Evolutionary conservation across 108 stramenopile species (phyloP).

Genomic region (Cyclostephanos tholiformis): DNA sequence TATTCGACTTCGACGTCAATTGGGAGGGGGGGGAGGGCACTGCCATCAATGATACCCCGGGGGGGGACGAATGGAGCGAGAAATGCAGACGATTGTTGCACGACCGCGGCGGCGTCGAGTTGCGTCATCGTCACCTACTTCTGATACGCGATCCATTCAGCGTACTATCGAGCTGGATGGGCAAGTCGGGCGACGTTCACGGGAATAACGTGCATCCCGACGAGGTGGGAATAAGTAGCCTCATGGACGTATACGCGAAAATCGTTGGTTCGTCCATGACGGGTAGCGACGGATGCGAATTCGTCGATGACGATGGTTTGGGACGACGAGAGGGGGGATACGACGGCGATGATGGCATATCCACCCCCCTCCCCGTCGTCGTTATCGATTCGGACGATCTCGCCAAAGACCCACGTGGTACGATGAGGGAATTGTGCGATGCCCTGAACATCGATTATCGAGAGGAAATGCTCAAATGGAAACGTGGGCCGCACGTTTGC

Average conservation of each 20-base stretch:
- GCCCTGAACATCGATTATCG: constrained; percentile 65
- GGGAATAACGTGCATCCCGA: constrained; percentile 68
- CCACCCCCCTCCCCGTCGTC: constrained; percentile 21
- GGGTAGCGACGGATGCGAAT: not conserved
- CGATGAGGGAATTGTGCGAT: constrained; percentile 54
- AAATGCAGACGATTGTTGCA: constrained; percentile 1
- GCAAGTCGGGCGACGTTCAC: constrained; percentile 54
- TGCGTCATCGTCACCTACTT: constrained; percentile 71
- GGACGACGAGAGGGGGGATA: not conserved
- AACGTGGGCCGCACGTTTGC: constrained; percentile 66
- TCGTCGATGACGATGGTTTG: not conserved
- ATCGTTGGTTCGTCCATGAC: constrained; percentile 28
- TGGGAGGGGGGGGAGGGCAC: constrained; percentile 28
- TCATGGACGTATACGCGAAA: constrained; percentile 75
- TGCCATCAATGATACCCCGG: not conserved
- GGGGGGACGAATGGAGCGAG: constrained; percentile 28
- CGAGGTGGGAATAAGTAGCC: constrained; percentile 80
- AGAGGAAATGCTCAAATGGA: constrained; percentile 76
- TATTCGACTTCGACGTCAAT: constrained; percentile 74
- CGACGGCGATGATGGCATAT: not conserved
- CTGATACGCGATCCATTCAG: constrained; percentile 70
- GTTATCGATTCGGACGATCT: constrained; percentile 88
- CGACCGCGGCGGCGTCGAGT: constrained; percentile 23
- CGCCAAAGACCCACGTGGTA: constrained; percentile 57
- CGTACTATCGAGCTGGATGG: constrained; percentile 73